Conservation (phyloP, 768 basidiomycete species). For the Fomitopsis pulvina region DNA sequence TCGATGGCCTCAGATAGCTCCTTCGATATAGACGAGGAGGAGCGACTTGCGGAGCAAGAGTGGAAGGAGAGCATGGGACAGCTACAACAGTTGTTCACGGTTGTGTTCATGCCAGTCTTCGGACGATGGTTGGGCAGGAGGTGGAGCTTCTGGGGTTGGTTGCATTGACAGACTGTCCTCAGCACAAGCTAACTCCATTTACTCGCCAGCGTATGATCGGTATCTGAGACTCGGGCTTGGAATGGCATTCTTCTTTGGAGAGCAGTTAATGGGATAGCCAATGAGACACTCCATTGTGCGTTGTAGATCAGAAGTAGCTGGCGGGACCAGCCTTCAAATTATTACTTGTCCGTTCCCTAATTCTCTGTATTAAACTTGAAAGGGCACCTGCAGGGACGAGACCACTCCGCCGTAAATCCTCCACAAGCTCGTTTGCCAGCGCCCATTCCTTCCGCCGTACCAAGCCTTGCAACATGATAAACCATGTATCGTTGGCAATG, state of each 20-base stretch:
- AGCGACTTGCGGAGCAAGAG: conserved; percentile 75
- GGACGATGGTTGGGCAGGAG: conserved; percentile 86
- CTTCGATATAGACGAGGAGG: conserved; percentile 61
- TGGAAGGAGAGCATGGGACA: conserved; percentile 91
- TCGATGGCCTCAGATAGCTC: conserved; percentile 38
- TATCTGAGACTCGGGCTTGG: conserved; percentile 61
- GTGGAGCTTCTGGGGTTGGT: conserved; percentile 83
- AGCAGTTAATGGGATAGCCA: background rate
- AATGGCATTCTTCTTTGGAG: conserved; percentile 56
- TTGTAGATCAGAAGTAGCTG: conserved; percentile 4
- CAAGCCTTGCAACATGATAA: conserved; percentile 65
- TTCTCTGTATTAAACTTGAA: conserved; percentile 40
- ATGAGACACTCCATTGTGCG: background rate
- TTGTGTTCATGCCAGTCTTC: conserved; percentile 78
- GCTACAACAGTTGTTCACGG: conserved; percentile 70
- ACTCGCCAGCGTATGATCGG: conserved; percentile 66
- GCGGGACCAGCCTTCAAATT: conserved; percentile 8
- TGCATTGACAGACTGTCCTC: background rate
- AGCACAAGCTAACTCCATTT: background rate
- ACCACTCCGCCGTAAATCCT: conserved; percentile 47
- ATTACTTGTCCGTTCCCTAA: conserved; percentile 31
- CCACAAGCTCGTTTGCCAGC: conserved; percentile 51
- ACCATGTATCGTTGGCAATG: conserved; percentile 66
- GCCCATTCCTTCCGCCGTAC: conserved; percentile 50
- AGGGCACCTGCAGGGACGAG: conserved; percentile 41